These are phyloP conservation scores for Cucumis melo DNA, from an alignment of 306 rosid species.

Conservation along the genomic window DNA sequence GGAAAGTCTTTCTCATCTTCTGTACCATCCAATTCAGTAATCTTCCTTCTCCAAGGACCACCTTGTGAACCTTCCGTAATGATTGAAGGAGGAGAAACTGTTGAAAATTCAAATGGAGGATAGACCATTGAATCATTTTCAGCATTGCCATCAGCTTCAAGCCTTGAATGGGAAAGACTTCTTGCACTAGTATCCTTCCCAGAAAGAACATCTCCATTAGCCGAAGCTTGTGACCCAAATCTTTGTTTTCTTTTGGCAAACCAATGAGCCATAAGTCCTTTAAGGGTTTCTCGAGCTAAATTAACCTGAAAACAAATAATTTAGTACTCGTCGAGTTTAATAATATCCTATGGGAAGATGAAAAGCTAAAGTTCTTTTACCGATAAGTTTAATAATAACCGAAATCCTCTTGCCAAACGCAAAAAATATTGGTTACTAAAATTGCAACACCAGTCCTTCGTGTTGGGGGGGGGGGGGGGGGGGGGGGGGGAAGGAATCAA, in stretches of 20 bases:
- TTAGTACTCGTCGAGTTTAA: neutral
- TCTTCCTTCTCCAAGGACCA: constrained; percentile 93
- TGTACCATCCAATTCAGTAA: constrained; percentile 79
- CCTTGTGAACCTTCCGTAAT: constrained; percentile 92
- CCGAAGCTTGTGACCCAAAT: constrained; percentile 49
- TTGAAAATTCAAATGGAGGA: constrained; percentile 93
- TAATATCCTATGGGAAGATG: constrained; percentile 8
- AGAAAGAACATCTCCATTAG: constrained; percentile 66
- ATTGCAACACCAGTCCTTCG: no score
- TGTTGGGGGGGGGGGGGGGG: no score
- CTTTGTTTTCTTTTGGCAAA: constrained; percentile 66
- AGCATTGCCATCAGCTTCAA: constrained; percentile 57
- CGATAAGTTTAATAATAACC: no score
- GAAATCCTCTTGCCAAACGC: no score
- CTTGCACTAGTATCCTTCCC: constrained; percentile 69
- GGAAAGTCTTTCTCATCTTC: constrained; percentile 97
- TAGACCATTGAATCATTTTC: constrained; percentile 80
- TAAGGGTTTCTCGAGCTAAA: constrained; percentile 91
- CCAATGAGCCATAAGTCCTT: constrained; percentile 94
- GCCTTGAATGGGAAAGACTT: constrained; percentile 64
- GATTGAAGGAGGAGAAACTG: constrained; percentile 70
- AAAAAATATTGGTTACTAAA: no score
- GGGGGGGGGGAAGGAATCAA: no score
- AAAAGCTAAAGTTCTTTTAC: neutral
- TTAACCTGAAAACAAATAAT: constrained; percentile 47